These are phyloP conservation scores for Mucor sp. DNA, from an alignment of 371 early-diverging fungal species.

Conservation along the genomic window DNA sequence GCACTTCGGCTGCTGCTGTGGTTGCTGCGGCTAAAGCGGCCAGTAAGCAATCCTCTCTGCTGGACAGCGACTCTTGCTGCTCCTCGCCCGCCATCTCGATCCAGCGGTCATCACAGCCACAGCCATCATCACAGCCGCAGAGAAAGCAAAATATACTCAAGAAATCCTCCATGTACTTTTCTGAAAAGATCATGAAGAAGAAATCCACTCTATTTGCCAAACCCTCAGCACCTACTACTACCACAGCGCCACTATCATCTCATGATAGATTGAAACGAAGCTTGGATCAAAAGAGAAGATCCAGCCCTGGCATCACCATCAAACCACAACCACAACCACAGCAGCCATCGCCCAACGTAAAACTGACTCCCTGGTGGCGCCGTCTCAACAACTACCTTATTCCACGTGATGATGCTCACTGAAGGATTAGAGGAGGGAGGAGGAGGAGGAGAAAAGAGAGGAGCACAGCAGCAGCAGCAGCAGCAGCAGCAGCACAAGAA, in stretches of 20 bases:
- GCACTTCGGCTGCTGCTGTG: conserved; percentile 11
- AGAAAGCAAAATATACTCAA: conserved; percentile 4
- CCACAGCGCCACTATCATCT: background rate
- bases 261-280: background rate
- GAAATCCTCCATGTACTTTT: conserved; percentile 16
- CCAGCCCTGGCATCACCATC: conserved; percentile 1
- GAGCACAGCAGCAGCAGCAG: background rate
- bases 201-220: conserved; percentile 2
- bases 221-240: background rate
- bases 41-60: background rate
- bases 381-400: background rate
- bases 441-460: no score
- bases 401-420: background rate
- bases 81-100: background rate
- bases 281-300: background rate
- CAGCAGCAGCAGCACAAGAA: background rate
- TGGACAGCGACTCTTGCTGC: background rate
- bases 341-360: background rate
- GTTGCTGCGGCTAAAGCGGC: conserved; percentile 4
- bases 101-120: background rate
- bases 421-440: background rate
- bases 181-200: conserved; percentile 6
- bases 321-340: background rate
- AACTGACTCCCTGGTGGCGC: conserved; percentile 9
- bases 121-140: background rate